Evolutionary conservation across 345 rosid species (phyloP).

Genomic region (Salix arbutifolia): DNA sequence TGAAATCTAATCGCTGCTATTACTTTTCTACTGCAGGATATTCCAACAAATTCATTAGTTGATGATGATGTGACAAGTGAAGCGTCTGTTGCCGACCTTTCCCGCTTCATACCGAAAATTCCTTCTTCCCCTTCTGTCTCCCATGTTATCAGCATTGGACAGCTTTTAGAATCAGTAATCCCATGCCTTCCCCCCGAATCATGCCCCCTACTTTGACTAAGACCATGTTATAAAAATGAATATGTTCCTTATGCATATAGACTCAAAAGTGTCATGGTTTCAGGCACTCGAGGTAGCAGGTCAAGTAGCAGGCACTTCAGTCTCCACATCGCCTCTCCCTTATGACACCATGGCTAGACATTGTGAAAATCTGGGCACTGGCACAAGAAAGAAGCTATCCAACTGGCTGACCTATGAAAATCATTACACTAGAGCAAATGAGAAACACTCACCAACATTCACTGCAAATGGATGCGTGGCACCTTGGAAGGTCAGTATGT

Average conservation of each 20-base stretch:
- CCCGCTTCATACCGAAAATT: constrained; percentile 52
- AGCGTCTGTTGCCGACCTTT: constrained; percentile 54
- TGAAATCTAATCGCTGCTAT: background rate
- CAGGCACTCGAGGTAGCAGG: constrained; percentile 97
- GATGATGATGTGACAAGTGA: constrained; percentile 78
- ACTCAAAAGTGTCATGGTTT: constrained; percentile 9
- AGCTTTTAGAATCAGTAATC: constrained; percentile 86
- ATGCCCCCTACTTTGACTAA: background rate
- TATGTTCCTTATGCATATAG: background rate
- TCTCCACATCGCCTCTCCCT: constrained; percentile 85
- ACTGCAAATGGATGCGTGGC: constrained; percentile 27
- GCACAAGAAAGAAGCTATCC: constrained; percentile 77
- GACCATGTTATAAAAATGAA: background rate
- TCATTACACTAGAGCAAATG: constrained; percentile 27
- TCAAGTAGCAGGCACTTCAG: constrained; percentile 78
- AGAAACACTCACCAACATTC: constrained; percentile 19
- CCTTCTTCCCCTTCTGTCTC: constrained; percentile 62
- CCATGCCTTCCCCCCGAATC: background rate
- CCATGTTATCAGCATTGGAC: constrained; percentile 75
- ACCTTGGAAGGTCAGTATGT: constrained; percentile 41
- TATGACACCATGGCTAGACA: constrained; percentile 70
- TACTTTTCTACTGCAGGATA: constrained; percentile 44
- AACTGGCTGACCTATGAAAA: constrained; percentile 79
- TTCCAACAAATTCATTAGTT: constrained; percentile 37
- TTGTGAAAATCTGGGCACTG: constrained; percentile 83